Evolutionary conservation across 1,284 basidiomycete species (phyloP), one percentile per base, ranked within the genome.

Genomic region (Ganoderma meredithae): DNA sequence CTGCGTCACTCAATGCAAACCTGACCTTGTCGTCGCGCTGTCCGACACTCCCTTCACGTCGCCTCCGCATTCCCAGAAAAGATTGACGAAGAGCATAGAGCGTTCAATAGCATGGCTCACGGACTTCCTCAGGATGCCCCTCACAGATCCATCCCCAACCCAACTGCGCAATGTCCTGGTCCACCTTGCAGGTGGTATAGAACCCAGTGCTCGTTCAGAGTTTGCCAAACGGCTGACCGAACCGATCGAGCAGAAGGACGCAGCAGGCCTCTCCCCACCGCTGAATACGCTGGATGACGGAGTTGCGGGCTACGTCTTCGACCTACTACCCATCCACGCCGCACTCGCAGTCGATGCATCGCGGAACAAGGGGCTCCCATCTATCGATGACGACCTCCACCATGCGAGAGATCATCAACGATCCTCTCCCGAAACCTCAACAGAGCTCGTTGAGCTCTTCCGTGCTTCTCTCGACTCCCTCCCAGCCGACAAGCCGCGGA

Each of bases 1-100:
- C 0, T 88, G 89, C 69, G 82, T 83, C 2, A 71, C 79, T 8
- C 77, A 83, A 1, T 88, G 85, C 76, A 82, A 85, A 31, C 92
- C 94, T 0, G 93, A 95, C 74, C 71, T 95, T 25, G 85, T 92
- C 13, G 82, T 93, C 66, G 88, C 93, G 0, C 82, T 95, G 19
- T 83, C 87, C 0, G 94, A 95, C 71, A 88, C 83, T 0, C 91
- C 92, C 0, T 87, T 87, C 75, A 91, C 89, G 0, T 72, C 81
- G 1, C 83, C 86, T 0, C 87, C 90, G 0, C 85, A 89, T 70
- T 92, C 90, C 4, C 90, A 93, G 74, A 94, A 91, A 72, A 87
- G 93, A 12, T 77, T 90, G 5, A 88, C 85, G 36, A 95, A 94
- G 76, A 90, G 89, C 75, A 83, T 95, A 63, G 89, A 92, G 61